Percentiles rank a stretch among this genome's conserved stretches.
Evolutionary conservation across 257 asterid species (phyloP).

Genomic region (Solanum rostratum): DNA sequence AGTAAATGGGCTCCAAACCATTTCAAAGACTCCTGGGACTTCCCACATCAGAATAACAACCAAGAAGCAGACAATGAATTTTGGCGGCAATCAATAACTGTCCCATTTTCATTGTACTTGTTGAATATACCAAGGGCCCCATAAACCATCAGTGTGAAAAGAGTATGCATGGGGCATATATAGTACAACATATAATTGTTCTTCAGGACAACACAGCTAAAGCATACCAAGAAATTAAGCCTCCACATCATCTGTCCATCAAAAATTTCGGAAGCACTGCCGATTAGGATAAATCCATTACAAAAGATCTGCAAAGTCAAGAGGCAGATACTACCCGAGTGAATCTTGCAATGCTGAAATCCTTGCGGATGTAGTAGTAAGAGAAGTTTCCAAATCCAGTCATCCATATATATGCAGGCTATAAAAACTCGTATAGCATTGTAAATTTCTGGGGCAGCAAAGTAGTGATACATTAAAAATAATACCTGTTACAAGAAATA

Average conservation of each 20-base stretch:
- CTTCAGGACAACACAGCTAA: constrained; percentile 68
- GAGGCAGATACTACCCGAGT: constrained; percentile 38
- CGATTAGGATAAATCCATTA: neutral
- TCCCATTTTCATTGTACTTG: constrained; percentile 65
- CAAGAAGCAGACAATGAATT: constrained; percentile 62
- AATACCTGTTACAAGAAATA: constrained; percentile 43
- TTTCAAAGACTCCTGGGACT: constrained; percentile 66
- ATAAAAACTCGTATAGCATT: constrained; percentile 77
- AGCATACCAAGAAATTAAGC: constrained; percentile 76
- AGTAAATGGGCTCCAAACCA: constrained; percentile 71
- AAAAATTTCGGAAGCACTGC: constrained; percentile 15
- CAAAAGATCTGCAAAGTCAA: neutral
- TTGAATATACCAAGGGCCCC: constrained; percentile 75
- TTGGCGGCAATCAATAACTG: constrained; percentile 66
- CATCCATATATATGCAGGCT: constrained; percentile 94
- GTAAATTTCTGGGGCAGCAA: constrained; percentile 71
- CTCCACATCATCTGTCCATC: constrained; percentile 88
- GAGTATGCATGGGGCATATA: constrained; percentile 94
- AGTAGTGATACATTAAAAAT: constrained; percentile 89
- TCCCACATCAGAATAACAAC: constrained; percentile 79
- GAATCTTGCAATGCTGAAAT: constrained; percentile 75
- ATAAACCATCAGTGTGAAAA: constrained; percentile 85
- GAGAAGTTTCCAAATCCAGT: constrained; percentile 94
- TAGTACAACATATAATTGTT: constrained; percentile 63
- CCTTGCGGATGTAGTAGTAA: constrained; percentile 76